Evolutionary conservation across 2,329 filamentous ascomycete genomes (phyloP).

Genomic region (Neofusicoccum sp.): DNA sequence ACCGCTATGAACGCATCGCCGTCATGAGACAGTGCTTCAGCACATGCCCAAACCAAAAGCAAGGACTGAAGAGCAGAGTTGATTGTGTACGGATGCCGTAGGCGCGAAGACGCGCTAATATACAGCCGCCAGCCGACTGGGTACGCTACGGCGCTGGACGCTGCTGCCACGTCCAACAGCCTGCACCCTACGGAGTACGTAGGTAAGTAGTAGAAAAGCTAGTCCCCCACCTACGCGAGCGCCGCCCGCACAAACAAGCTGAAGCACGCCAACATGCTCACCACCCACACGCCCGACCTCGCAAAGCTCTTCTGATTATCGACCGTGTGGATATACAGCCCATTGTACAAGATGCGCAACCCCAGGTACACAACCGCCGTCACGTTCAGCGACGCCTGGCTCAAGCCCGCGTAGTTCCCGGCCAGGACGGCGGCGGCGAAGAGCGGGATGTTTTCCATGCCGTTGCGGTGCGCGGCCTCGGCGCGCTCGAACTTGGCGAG

Average conservation of each 20-base stretch:
- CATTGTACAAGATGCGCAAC: conserved; percentile 25
- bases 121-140: too few relatives aligned
- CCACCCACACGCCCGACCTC: conserved; percentile 23
- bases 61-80: too few relatives aligned
- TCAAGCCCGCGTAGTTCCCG: conserved; percentile 40
- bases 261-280: conserved; percentile 20
- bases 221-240: neutral
- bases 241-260: conserved; percentile 26
- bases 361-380: conserved; percentile 21
- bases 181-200: neutral
- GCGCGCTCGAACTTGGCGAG: conserved; percentile 46
- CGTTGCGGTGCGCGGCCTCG: conserved; percentile 46
- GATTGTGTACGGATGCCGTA: too few relatives aligned
- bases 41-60: too few relatives aligned
- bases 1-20: conserved; percentile 19
- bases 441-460: conserved; percentile 47
- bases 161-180: too few relatives aligned
- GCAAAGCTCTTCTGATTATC: conserved; percentile 23
- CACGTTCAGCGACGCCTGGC: conserved; percentile 17
- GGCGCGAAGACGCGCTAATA: too few relatives aligned
- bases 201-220: neutral
- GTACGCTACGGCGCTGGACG: too few relatives aligned
- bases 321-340: conserved; percentile 26
- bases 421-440: conserved; percentile 46
- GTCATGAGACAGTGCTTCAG: conserved; percentile 20